Conservation (phyloP, 345 rosid species). For the Erucastrum elatum region DNA sequence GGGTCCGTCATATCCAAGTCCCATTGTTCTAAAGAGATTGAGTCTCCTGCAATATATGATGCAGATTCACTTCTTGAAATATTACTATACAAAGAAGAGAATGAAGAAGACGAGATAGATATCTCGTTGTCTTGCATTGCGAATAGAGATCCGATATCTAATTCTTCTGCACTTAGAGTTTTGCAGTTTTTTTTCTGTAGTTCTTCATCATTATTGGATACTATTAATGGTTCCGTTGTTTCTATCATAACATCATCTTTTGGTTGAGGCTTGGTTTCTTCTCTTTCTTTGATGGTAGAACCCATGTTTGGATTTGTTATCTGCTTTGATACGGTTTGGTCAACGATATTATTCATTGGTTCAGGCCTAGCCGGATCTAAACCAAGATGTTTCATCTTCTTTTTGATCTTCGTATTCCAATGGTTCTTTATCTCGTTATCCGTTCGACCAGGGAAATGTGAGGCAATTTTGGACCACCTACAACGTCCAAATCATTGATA, state of each 20-base stretch:
- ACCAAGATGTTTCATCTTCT: slow-evolving; percentile 68
- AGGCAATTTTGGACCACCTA: slow-evolving; percentile 95
- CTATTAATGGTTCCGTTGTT: slow-evolving; percentile 1
- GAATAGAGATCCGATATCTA: slow-evolving; percentile 41
- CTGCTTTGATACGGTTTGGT: slow-evolving; percentile 26
- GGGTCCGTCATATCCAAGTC: slow-evolving; percentile 54
- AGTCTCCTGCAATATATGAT: slow-evolving; percentile 41
- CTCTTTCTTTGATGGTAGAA: slow-evolving; percentile 30
- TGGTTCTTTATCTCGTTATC: slow-evolving; percentile 96
- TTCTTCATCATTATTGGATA: slow-evolving; percentile 22
- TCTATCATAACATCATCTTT: slow-evolving; percentile 24
- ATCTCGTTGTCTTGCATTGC: slow-evolving; percentile 41
- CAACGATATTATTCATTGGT: slow-evolving; percentile 32
- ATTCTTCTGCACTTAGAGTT: slow-evolving; percentile 39
- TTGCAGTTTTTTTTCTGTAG: slow-evolving; percentile 43
- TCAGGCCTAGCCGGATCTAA: slow-evolving; percentile 64
- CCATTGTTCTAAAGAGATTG: slow-evolving; percentile 46
- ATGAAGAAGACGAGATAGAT: slow-evolving; percentile 38
- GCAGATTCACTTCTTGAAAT: slow-evolving; percentile 36
- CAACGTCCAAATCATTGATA: slow-evolving; percentile 23
- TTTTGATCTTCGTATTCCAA: slow-evolving; percentile 90
- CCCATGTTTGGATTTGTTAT: slow-evolving; percentile 10
- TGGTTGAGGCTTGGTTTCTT: slow-evolving; percentile 26
- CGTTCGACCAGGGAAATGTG: slow-evolving; percentile 87
- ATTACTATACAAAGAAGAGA: slow-evolving; percentile 31